These are phyloP conservation scores for Puccinia horiana DNA, from an alignment of 1,284 basidiomycete species.

Conservation along the genomic window DNA sequence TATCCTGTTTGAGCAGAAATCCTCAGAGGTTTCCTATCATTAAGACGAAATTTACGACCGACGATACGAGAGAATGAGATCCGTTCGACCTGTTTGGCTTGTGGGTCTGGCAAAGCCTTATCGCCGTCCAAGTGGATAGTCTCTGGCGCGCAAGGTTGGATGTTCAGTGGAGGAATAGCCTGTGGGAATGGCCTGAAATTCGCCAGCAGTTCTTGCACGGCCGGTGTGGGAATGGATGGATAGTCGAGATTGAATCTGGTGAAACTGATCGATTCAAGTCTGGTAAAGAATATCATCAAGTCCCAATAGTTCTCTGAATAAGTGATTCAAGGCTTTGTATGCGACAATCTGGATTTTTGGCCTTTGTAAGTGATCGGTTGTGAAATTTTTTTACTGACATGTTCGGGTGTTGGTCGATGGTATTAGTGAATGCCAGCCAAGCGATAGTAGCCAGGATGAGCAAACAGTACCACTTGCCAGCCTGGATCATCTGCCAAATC, in stretches of 20 bases:
- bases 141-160: not conserved
- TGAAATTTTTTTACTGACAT: not conserved
- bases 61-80: slow-evolving; percentile 7
- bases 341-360: no score
- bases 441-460: slow-evolving; percentile 10
- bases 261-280: slow-evolving; percentile 18
- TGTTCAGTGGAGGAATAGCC: not conserved
- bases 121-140: not conserved
- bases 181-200: not conserved
- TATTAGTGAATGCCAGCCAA: slow-evolving; percentile 13
- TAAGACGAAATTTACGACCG: not conserved
- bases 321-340: no score
- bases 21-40: not conserved
- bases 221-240: not conserved
- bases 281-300: not conserved
- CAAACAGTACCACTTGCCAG: slow-evolving; percentile 20
- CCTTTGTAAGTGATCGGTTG: no score
- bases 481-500: slow-evolving; percentile 15
- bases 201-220: not conserved
- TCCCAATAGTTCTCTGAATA: no score
- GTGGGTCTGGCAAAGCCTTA: no score
- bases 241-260: slow-evolving; percentile 18
- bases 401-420: not conserved
- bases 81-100: not conserved
- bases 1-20: no score